These are phyloP conservation scores for Colletotrichum ledebouriae DNA, from an alignment of 2,329 filamentous ascomycete genomes.

Conservation along the genomic window DNA sequence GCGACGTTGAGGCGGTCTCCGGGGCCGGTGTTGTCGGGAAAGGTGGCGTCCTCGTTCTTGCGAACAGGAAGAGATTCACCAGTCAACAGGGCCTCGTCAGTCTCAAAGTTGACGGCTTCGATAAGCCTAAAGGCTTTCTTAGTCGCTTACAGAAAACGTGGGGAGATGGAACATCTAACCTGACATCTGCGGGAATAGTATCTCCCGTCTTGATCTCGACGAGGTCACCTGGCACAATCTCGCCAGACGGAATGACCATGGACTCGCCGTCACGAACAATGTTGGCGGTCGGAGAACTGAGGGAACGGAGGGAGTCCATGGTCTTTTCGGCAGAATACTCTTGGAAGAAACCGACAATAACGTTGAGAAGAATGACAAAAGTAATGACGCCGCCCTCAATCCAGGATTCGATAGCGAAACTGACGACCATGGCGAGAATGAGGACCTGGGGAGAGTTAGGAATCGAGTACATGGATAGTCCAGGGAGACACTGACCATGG, in stretches of 20 bases:
- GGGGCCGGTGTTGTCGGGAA: constrained; percentile 65
- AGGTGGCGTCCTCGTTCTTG: constrained; percentile 64
- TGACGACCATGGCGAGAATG: constrained; percentile 65
- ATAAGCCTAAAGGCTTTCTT: constrained; percentile 70
- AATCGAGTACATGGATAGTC: rapidly evolving
- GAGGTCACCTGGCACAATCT: constrained; percentile 70
- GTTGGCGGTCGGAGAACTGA: constrained; percentile 63
- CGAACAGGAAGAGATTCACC: constrained; percentile 72
- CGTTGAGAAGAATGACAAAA: constrained; percentile 65
- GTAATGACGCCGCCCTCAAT: constrained; percentile 68
- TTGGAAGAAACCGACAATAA: constrained; percentile 67
- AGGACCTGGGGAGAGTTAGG: constrained; percentile 48
- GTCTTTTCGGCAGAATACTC: constrained; percentile 67
- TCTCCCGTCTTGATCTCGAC: constrained; percentile 66
- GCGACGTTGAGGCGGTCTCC: constrained; percentile 73
- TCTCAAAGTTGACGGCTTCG: constrained; percentile 68
- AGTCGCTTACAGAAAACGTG: constrained; percentile 71
- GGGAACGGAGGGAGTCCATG: constrained; percentile 63
- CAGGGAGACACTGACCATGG: constrained; percentile 55
- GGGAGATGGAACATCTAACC: constrained; percentile 62
- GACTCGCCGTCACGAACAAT: constrained; percentile 64
- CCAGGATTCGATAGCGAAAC: constrained; percentile 64
- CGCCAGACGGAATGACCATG: constrained; percentile 62
- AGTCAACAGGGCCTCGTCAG: constrained; percentile 73
- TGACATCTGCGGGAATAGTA: constrained; percentile 57